Evolutionary conservation across 345 rosid species (phyloP).

Genomic region (Cardamine chenopodiifolia): DNA sequence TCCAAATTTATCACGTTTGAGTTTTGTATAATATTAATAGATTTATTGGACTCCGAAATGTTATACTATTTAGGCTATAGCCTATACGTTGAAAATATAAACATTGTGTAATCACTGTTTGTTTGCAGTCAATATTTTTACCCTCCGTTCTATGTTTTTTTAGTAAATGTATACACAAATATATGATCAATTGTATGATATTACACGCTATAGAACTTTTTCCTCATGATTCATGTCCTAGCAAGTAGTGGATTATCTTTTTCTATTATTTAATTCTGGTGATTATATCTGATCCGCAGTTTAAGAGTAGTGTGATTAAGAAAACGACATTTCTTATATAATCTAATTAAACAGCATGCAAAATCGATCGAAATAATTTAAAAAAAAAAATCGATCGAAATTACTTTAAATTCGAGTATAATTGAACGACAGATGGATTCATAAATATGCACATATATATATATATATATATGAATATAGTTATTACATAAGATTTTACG

Average conservation of each 20-base stretch:
- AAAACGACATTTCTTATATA: conserved; percentile 25
- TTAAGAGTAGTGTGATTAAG: conserved; percentile 35
- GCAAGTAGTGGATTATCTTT: conserved; percentile 1
- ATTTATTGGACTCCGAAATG: neutral
- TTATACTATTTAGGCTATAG: neutral
- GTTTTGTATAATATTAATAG: neutral
- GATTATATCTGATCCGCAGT: conserved; percentile 24
- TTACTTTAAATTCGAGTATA: neutral
- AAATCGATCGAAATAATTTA: neutral
- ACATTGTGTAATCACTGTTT: conserved; percentile 9
- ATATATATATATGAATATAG: neutral
- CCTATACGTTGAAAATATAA: conserved; percentile 10
- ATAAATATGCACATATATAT: neutral
- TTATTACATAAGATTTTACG: conserved; percentile 26
- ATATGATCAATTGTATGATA: conserved; percentile 28
- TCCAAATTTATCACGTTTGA: neutral
- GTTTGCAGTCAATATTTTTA: neutral
- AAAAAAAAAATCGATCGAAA: neutral
- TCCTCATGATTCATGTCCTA: conserved; percentile 40
- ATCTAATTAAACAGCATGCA: conserved; percentile 1
- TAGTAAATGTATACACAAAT: conserved; percentile 33
- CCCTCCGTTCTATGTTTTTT: conserved; percentile 4
- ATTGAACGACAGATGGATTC: neutral
- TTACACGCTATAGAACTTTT: conserved; percentile 33
- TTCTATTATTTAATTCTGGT: conserved; percentile 8